Evolutionary conservation across 768 basidiomycete species (phyloP), one percentile per base, ranked within the genome.

Genomic region (Rhodotorula babjevae): DNA sequence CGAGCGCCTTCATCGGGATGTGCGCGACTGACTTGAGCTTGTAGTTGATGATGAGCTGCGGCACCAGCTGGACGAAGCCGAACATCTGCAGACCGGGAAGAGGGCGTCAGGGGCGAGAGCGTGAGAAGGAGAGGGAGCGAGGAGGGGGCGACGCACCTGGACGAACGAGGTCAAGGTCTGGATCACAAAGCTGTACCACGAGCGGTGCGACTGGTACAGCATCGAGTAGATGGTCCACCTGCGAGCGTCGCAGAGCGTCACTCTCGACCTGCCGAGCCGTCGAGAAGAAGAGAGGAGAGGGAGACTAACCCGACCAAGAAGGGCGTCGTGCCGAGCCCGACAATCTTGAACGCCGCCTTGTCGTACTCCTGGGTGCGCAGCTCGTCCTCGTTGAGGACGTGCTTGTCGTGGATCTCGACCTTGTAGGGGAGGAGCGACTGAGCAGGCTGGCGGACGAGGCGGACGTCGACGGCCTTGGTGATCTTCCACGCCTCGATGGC

Each of bases 1-100:
- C 88, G 91, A 98, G 93, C 8, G 94, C 90, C 81, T 94, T 96
- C 89, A 96, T 94, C 29, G 94, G 94, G 89, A 98, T 93, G 80
- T 61, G 44, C n/a, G 60, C 60, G n/a, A 61, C 60, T 4, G 44
- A 89, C 89, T 93, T 93, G 71, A 98, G 86, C 82, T 95, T 36
- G 44, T 67, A 93, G 85, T 84, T 93, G 91, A 72, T 60, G 66
- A 72, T 44, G n/a, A 68, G 81, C 67, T 79, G 80, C 42, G 82
- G 81, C 25, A 83, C 74, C 59, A 82, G 80, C 87, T 93, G 85
- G 77, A 96, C 93, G 81, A 99, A 99, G 71, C 95, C 96, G 81
- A 98, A 97, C 89, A 93, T 92, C 79, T 93, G 92, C 52, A 93
- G 90, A 42, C 60, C 53, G 12, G 56, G 31, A 68, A 3, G 56